Evolutionary conservation across 1,284 basidiomycete genomes (phyloP).

Genomic region (Cryptococcus floricola): DNA sequence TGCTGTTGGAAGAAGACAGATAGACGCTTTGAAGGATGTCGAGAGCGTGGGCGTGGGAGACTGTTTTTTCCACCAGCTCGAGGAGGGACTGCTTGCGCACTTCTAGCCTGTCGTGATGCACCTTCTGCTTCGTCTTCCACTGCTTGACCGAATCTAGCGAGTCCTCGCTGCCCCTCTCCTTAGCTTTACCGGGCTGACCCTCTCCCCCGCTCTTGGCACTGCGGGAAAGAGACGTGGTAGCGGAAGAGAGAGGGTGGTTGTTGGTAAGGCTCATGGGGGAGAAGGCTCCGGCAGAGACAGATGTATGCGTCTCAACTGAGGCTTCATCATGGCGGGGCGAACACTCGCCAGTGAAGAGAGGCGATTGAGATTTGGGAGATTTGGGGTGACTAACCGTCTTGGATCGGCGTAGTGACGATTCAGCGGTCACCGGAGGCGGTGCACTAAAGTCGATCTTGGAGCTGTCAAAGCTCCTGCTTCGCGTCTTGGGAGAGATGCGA

Average conservation of each 20-base stretch:
- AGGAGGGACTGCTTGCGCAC: constrained; percentile 43
- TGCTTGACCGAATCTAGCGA: constrained; percentile 24
- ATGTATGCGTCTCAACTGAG: constrained; percentile 17
- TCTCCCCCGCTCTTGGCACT: constrained; percentile 44
- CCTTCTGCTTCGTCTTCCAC: constrained; percentile 31
- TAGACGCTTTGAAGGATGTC: constrained; percentile 63
- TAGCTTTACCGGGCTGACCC: constrained; percentile 3
- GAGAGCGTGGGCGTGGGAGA: constrained; percentile 72
- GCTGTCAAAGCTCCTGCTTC: not conserved
- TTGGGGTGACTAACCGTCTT: constrained; percentile 14
- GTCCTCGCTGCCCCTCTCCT: constrained; percentile 11
- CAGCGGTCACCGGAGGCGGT: not conserved
- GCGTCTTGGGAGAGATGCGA: not conserved
- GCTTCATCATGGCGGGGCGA: not conserved
- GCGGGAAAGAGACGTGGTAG: constrained; percentile 47
- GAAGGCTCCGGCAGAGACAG: constrained; percentile 28
- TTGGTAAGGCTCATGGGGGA: constrained; percentile 37
- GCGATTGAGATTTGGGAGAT: constrained; percentile 21
- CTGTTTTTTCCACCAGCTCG: constrained; percentile 81
- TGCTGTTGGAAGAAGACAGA: constrained; percentile 43
- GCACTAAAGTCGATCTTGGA: not conserved
- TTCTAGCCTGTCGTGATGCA: constrained; percentile 21
- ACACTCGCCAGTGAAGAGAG: constrained; percentile 7
- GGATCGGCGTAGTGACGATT: not conserved
- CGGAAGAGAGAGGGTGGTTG: constrained; percentile 43